Base-by-base conservation (phyloP, 139 green algal genomes). In the Coelastrella sp. region DNA sequence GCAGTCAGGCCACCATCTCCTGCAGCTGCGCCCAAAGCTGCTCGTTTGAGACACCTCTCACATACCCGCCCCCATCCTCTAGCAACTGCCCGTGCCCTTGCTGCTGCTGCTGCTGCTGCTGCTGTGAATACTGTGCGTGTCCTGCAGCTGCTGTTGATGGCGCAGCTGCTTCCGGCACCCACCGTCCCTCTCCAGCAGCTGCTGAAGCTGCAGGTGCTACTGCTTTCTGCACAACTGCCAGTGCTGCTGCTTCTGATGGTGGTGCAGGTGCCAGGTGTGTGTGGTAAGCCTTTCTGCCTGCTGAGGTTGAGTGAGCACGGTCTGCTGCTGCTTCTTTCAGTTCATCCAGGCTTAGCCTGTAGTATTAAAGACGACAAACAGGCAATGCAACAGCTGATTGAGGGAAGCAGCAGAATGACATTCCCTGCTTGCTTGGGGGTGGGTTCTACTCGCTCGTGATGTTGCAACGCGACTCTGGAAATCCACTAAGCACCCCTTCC, bases 161-260 rank as follows among this genome's bases (percentile, higher is more conserved):
- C 32, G 32, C 32, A 47, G 1, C 32, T 47, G 32, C 32, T 47
- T 47, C 32, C 32, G 32, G 32, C 1, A 47, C 32, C 0, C 32
- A 47, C 32, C 32, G 32, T 47, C 32, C 32, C 32, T 47, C 32
- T 47, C 32, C 32, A 47, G 32, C 32, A 47, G 32, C 32, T 47
- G 32, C 32, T 47, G 32, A 47, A 47, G 32, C 32, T 47, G 32
- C 32, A 47, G 32, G 32, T 47, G 32, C 32, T 47, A 47, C 32
- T 47, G 32, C 32, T 7, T 59, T 7, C 74, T 57, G 74, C 13
- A 59, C 60, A 2, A 14, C 3, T 80, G 7, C 10, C 74, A 57
- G 22, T 80, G 74, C 74, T 58, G 74, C 74, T 80, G 74, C 74
- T 80, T 57, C 74, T 80, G 74, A 7, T 59, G 74, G 23, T 80